phyloP scores from a whole-genome alignment of 371 early-diverging fungal genomes.

The Syncephalastrum sp. region DNA sequence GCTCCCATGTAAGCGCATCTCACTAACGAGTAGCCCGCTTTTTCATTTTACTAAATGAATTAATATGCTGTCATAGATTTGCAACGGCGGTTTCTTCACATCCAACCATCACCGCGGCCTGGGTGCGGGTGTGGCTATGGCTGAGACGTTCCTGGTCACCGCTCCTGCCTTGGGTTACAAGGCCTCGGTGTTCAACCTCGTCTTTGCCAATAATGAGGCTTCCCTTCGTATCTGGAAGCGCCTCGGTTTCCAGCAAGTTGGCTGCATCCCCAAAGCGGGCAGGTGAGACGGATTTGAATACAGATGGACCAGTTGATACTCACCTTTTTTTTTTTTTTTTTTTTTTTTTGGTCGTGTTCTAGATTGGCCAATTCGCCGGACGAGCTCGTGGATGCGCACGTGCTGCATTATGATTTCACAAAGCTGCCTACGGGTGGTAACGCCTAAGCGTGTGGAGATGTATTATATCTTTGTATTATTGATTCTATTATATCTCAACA shows the following conservation, averaged over 20 bases:
- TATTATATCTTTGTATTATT: too few species aligned
- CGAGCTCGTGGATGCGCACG: conserved; percentile 66
- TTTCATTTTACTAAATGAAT: not conserved
- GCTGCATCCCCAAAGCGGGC: conserved; percentile 68
- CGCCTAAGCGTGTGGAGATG: too few species aligned
- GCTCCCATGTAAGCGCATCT: conserved; percentile 49
- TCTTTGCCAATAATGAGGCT: conserved; percentile 69
- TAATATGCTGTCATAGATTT: conserved; percentile 36
- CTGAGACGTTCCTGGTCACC: conserved; percentile 58
- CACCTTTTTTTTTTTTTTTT: too few species aligned
- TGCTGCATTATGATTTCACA: conserved; percentile 73
- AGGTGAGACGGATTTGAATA: conserved; percentile 19
- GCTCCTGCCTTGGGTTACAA: conserved; percentile 73
- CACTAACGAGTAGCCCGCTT: not conserved
- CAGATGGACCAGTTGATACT: not conserved
- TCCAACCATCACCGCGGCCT: conserved; percentile 46
- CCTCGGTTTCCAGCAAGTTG: conserved; percentile 69
- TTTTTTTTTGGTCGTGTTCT: too few species aligned
- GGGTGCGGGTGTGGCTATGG: conserved; percentile 71
- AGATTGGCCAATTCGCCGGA: conserved; percentile 50
- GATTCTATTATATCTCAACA: too few species aligned
- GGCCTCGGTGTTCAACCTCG: conserved; percentile 80
- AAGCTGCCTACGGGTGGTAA: not conserved
- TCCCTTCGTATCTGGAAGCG: conserved; percentile 66
- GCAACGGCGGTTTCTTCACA: conserved; percentile 79